A percentile compares a stretch with the other conserved stretches of the same genome.
Evolutionary conservation across 148 eudicot species (phyloP).

Genomic region (Fagopyrum esculentum): DNA sequence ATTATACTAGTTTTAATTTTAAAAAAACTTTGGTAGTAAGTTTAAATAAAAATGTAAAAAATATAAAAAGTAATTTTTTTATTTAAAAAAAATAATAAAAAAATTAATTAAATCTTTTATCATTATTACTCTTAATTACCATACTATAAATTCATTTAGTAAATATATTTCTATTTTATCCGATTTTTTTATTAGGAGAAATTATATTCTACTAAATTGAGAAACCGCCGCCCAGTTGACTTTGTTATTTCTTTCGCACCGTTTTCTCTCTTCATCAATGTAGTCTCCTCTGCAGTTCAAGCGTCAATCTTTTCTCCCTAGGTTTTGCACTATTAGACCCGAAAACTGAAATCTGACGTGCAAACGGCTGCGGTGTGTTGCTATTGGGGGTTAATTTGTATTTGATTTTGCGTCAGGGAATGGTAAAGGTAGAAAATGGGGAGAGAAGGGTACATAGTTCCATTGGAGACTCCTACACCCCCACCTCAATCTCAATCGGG

Average conservation of each 20-base stretch:
- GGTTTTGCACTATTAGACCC: neutral
- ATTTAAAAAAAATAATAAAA: no score
- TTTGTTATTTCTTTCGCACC: neutral
- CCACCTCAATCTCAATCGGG: neutral
- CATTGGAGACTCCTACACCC: constrained; percentile 10
- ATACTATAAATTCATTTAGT: no score
- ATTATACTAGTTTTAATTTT: no score
- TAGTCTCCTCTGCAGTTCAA: neutral
- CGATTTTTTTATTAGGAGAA: no score
- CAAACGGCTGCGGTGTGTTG: no score
- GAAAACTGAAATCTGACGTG: neutral
- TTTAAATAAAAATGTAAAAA: no score
- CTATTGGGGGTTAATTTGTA: neutral
- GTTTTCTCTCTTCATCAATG: neutral
- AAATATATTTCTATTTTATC: no score
- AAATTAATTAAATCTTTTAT: no score
- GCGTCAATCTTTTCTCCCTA: neutral
- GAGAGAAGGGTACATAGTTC: constrained; percentile 13
- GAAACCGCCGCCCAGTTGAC: neutral
- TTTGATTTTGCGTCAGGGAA: neutral
- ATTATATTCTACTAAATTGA: no score
- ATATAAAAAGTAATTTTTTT: no score
- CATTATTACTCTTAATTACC: no score
- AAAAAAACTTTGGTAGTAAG: no score
- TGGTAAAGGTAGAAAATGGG: constrained; percentile 9